These are phyloP conservation scores for Litsea cubeba DNA, from an alignment of 164 flowering plant genomes.

Conservation along the genomic window DNA sequence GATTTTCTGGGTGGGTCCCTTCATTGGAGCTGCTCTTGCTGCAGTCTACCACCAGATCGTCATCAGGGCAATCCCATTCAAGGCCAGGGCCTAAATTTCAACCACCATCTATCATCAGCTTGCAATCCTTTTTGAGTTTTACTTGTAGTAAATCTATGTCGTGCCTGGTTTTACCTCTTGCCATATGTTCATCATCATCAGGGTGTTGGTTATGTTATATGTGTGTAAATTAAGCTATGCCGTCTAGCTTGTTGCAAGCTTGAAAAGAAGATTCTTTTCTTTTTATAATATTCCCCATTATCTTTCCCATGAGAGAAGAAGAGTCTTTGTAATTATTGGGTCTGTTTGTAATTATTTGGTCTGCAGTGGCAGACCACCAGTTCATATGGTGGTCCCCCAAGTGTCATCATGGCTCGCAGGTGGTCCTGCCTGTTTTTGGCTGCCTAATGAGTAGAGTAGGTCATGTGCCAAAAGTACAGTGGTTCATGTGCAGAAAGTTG, in stretches of 20 bases:
- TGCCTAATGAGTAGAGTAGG: background rate
- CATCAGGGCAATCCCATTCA: constrained; percentile 59
- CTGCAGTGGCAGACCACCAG: no score
- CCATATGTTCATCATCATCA: background rate
- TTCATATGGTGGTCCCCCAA: no score
- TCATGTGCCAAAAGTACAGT: background rate
- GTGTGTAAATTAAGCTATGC: constrained; percentile 7
- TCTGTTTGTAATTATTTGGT: no score
- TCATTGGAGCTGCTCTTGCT: constrained; percentile 61
- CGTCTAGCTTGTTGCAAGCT: constrained; percentile 5
- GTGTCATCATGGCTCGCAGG: background rate
- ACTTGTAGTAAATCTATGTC: background rate
- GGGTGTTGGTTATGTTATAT: background rate
- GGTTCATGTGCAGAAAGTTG: no score
- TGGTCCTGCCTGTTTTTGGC: background rate
- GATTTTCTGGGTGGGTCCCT: constrained; percentile 70
- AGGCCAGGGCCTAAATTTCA: constrained; percentile 26
- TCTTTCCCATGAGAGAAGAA: background rate
- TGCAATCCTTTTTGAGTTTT: background rate
- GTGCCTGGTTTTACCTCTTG: background rate
- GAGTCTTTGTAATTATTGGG: background rate
- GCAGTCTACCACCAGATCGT: constrained; percentile 53
- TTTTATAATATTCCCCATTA: background rate
- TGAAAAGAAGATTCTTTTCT: constrained; percentile 1
- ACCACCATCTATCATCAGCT: background rate